Conservation (phyloP, 345 rosid species). For the Angophora floribunda region DNA sequence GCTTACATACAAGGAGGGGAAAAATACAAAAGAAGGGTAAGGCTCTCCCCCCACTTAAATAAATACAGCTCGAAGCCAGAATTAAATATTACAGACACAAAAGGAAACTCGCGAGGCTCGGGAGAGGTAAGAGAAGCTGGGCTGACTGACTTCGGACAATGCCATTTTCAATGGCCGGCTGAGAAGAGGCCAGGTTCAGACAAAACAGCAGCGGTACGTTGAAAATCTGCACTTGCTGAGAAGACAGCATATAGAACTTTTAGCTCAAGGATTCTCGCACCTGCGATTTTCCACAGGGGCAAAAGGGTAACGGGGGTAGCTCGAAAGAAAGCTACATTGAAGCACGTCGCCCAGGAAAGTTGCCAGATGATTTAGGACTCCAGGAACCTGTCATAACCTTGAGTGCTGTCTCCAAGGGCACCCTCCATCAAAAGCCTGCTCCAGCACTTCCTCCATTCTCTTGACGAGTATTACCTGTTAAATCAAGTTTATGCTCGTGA, state of each 20-base stretch:
- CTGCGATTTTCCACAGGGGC: not conserved
- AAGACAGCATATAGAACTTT: not conserved
- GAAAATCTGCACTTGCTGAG: not conserved
- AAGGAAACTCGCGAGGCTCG: not conserved
- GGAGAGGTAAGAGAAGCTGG: not conserved
- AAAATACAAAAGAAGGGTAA: not conserved
- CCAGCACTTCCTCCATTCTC: slow-evolving; percentile 93
- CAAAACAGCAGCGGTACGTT: not conserved
- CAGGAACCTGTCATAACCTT: slow-evolving; percentile 47
- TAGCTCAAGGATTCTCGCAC: not conserved
- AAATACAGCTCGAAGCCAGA: not conserved
- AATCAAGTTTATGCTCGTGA: not conserved
- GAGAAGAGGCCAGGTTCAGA: not conserved
- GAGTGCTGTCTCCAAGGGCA: slow-evolving; percentile 86
- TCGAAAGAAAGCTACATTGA: not conserved
- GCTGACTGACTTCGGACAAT: not conserved
- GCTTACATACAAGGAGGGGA: not conserved
- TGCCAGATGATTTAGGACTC: not conserved
- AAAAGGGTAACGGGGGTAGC: not conserved
- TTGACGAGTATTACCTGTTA: slow-evolving; percentile 74
- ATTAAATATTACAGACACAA: not conserved
- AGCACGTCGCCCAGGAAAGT: not conserved
- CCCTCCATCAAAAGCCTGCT: slow-evolving; percentile 92
- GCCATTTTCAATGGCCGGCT: not conserved
- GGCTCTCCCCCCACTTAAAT: not conserved